phyloP scores from a whole-genome alignment of 495 filamentous ascomycete species.

The Penicillium dipodomyicola region DNA sequence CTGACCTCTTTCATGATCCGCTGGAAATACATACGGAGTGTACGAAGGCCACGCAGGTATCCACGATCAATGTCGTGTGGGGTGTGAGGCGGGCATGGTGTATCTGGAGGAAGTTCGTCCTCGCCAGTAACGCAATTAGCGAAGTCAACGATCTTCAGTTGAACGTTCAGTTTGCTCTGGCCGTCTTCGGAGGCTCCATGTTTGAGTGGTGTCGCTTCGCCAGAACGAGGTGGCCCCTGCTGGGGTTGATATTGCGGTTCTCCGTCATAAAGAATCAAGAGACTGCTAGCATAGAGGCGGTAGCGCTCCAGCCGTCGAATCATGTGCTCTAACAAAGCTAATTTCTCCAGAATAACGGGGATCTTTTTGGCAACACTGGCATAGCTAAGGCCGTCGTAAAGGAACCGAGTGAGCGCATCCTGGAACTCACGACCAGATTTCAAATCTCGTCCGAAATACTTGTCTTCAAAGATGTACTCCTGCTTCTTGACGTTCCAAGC shows the following conservation, averaged over 20 bases:
- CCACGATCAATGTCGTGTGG: constrained; percentile 80
- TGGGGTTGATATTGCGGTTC: constrained; percentile 37
- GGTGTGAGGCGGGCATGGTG: constrained; percentile 77
- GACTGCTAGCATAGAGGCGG: constrained; percentile 91
- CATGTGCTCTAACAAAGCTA: constrained; percentile 76
- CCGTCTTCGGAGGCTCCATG: constrained; percentile 41
- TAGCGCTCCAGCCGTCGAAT: constrained; percentile 77
- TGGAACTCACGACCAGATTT: constrained; percentile 91
- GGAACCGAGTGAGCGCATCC: constrained; percentile 79
- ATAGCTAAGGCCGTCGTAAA: constrained; percentile 86
- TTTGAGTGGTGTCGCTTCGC: constrained; percentile 20
- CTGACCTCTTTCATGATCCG: constrained; percentile 79
- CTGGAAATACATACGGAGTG: constrained; percentile 79
- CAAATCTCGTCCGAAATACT: constrained; percentile 90
- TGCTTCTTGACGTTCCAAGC: constrained; percentile 86
- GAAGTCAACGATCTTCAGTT: constrained; percentile 97
- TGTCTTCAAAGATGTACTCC: constrained; percentile 87
- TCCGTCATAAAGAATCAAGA: constrained; percentile 92
- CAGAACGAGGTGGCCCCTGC: constrained; percentile 12
- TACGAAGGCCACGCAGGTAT: constrained; percentile 82
- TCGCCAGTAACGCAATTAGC: constrained; percentile 94
- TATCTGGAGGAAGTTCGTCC: constrained; percentile 59
- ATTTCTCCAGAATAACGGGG: constrained; percentile 78
- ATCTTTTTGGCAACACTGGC: constrained; percentile 78
- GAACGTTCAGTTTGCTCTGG: constrained; percentile 55